Base-by-base conservation (phyloP, 2,329 filamentous ascomycete genomes). In the Ceratocystis diversiconidia region DNA sequence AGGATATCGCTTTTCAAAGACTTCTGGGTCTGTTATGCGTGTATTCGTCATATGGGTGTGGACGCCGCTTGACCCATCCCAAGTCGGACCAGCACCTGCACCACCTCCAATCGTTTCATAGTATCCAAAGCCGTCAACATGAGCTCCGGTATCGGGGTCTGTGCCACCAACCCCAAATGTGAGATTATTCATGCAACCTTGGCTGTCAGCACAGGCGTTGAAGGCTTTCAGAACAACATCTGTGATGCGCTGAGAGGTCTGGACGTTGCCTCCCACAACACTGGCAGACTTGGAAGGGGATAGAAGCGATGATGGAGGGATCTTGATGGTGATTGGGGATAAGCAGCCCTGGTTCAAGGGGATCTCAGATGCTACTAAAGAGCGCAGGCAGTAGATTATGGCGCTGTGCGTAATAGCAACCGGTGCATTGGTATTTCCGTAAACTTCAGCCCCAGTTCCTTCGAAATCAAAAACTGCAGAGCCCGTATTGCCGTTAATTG, bases 341-440 rank as follows among this genome's bases (percentile, higher is more conserved):
- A 92, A 76, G 68, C 89, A 92, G 68, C 89, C 89, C 73, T 94
- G 89, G 73, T 94, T 94, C 2, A 94, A 78, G 0, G 89, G 89
- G 6, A 94, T 92, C 68, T 92, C 89, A 71, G 90, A 85, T 7
- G 83, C 86, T 69, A 94, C 91, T 65, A 94, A 79, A 70, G 86
- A 89, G 30, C 89, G 82, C 17, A 94, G 78, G 70, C 88, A 92
- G 78, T 94, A 94, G 69, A 94, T 92, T 69, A 92, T 92, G n/a
- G 89, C 89, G 5, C 84, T 88, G 75, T 89, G 90, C 0, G 88
- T 92, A 61, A 94, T 88, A 2, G 89, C 89, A 74, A 90, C 82
- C 0, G 89, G 89, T 0, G 89, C 89, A 71, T 94, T 94, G 74
- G 86, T 86, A 70, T 91, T 92, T 36, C 83, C 88, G 70, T 90